These are phyloP conservation scores for Mariannaea sp. DNA, from an alignment of 2,329 filamentous ascomycete species.

Conservation along the genomic window DNA sequence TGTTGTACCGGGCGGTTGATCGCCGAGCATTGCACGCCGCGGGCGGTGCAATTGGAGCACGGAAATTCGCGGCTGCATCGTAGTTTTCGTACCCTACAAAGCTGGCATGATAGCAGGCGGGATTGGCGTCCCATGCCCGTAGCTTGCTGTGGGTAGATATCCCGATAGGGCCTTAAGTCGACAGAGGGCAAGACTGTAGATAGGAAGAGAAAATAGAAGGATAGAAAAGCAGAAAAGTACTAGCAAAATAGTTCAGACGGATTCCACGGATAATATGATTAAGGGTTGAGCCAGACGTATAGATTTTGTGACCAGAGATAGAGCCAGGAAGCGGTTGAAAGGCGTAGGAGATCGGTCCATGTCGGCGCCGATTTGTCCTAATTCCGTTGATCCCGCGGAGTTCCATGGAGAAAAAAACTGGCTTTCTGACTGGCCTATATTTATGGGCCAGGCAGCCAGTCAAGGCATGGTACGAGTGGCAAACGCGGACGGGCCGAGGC, in stretches of 20 bases:
- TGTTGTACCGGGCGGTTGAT: slow-evolving; percentile 22
- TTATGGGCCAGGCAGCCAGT: neutral
- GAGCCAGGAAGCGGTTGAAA: neutral
- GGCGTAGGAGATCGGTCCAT: neutral
- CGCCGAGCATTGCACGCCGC: slow-evolving; percentile 41
- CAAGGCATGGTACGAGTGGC: too few relatives aligned
- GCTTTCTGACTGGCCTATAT: neutral
- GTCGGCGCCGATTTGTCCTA: neutral
- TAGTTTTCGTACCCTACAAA: slow-evolving; percentile 44
- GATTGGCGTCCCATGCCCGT: slow-evolving; percentile 39
- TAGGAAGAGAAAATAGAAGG: too few relatives aligned
- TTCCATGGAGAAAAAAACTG: neutral
- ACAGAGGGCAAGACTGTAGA: too few relatives aligned
- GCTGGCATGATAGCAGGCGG: slow-evolving; percentile 43
- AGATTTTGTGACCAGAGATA: neutral
- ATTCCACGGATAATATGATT: neutral
- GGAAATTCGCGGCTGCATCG: slow-evolving; percentile 45
- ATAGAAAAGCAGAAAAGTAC: neutral
- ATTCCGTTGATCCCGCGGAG: neutral
- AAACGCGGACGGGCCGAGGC: too few relatives aligned
- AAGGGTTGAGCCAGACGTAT: neutral
- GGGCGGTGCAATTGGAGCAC: slow-evolving; percentile 44
- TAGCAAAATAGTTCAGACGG: neutral
- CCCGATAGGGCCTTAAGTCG: too few relatives aligned
- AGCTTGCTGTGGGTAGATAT: too few relatives aligned